Evolutionary conservation across 1,284 basidiomycete species (phyloP).

Genomic region (Sporisorium exsertum): DNA sequence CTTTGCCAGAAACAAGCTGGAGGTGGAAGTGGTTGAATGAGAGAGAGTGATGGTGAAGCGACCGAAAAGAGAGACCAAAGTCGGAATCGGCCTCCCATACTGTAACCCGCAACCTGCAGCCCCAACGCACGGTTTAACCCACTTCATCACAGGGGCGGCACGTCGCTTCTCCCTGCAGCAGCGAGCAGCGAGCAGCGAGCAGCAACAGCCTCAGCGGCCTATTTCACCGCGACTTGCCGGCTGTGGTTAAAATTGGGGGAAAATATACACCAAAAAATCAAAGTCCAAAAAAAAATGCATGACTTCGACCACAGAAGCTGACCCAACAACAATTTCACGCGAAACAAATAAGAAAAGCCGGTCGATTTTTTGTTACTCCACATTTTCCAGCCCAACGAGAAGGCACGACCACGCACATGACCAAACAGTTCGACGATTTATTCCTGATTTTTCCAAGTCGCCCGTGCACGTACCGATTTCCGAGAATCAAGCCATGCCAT

Average conservation of each 20-base stretch:
- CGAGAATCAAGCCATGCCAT: neutral
- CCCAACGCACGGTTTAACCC: neutral
- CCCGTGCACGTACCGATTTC: neutral
- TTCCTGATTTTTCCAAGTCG: too few relatives aligned
- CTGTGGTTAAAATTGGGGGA: neutral
- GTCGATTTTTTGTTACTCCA: constrained; percentile 4
- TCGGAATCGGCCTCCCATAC: neutral
- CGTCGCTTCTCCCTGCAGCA: neutral
- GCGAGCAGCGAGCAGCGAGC: too few relatives aligned
- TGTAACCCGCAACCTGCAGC: neutral
- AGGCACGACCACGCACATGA: constrained; percentile 4
- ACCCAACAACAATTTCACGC: constrained; percentile 3
- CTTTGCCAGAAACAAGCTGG: neutral
- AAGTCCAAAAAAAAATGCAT: neutral
- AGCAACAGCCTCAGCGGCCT: neutral
- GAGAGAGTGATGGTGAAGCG: neutral
- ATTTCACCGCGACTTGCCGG: neutral
- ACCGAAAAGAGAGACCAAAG: neutral
- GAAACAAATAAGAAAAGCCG: neutral
- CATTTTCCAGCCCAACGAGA: neutral
- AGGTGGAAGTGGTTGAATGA: neutral
- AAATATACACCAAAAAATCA: neutral
- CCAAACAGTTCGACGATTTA: neutral
- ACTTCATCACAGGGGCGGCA: neutral
- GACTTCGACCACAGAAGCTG: neutral